A percentile compares a stretch with the other conserved stretches of the same genome.
phyloP scores from a whole-genome alignment of 352 stramenopile genomes.

The Globisporangium orthogonon region DNA sequence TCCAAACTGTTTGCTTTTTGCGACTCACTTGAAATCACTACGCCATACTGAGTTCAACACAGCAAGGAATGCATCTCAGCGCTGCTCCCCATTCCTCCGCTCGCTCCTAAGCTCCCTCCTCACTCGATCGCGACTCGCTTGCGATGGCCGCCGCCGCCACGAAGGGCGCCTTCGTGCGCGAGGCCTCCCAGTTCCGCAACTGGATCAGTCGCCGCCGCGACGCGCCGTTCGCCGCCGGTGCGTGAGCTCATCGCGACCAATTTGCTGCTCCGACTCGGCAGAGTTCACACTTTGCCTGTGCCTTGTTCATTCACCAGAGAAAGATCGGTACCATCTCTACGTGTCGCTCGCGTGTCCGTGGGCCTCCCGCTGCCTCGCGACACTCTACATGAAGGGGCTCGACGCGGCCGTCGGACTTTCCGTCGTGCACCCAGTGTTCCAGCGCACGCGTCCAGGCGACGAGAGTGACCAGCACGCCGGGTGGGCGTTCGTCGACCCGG shows the following conservation, averaged over 20 bases:
- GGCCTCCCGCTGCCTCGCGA: slow-evolving; percentile 72
- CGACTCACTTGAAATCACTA: not conserved
- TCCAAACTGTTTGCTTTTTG: not conserved
- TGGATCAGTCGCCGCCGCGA: slow-evolving; percentile 58
- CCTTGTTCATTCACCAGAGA: slow-evolving; percentile 15
- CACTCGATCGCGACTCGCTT: not conserved
- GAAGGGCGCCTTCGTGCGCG: slow-evolving; percentile 68
- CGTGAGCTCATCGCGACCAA: not conserved
- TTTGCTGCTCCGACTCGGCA: too few species aligned
- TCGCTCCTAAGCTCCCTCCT: not conserved
- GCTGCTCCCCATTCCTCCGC: not conserved
- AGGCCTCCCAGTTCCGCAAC: slow-evolving; percentile 71
- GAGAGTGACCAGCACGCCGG: slow-evolving; percentile 62
- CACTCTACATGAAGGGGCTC: slow-evolving; percentile 92
- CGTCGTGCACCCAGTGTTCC: slow-evolving; percentile 86
- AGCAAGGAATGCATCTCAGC: too few species aligned
- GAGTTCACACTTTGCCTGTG: too few species aligned
- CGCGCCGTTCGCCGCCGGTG: slow-evolving; percentile 52
- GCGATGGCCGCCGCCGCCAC: slow-evolving; percentile 28
- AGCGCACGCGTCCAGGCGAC: slow-evolving; percentile 66
- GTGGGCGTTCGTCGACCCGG: slow-evolving; percentile 72
- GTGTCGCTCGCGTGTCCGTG: slow-evolving; percentile 94
- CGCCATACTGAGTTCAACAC: not conserved
- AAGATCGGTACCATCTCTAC: slow-evolving; percentile 92
- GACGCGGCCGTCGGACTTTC: slow-evolving; percentile 92